These are phyloP conservation scores for Peronosclerospora sorghi DNA, from an alignment of 352 stramenopile genomes.

Conservation along the genomic window DNA sequence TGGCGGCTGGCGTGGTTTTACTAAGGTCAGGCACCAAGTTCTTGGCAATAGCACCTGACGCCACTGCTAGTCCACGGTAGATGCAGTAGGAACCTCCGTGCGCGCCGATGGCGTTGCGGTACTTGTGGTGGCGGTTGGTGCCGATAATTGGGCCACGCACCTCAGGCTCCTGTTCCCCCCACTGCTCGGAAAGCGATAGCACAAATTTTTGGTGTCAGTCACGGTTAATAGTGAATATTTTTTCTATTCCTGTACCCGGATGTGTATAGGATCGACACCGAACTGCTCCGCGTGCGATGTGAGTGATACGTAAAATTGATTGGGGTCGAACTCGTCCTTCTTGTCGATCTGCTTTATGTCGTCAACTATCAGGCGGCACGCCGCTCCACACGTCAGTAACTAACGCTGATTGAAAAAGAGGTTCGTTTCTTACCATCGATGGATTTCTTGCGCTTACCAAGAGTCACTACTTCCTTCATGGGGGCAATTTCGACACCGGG, in stretches of 20 bases:
- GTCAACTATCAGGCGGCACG: slow-evolving; percentile 31
- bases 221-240: neutral
- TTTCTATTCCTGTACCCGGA: slow-evolving; percentile 36
- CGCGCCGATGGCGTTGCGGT: slow-evolving; percentile 97
- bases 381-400: slow-evolving; percentile 3
- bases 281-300: slow-evolving; percentile 83
- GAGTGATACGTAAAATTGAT: slow-evolving; percentile 80
- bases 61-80: slow-evolving; percentile 94
- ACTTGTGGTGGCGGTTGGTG: slow-evolving; percentile 91
- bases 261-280: slow-evolving; percentile 76
- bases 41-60: slow-evolving; percentile 63
- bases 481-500: slow-evolving; percentile 11
- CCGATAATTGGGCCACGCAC: slow-evolving; percentile 91
- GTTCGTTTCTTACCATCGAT: slow-evolving; percentile 46
- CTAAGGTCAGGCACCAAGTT: slow-evolving; percentile 63
- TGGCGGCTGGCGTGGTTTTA: slow-evolving; percentile 92
- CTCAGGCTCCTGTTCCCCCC: slow-evolving; percentile 85
- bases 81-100: slow-evolving; percentile 98
- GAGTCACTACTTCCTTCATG: slow-evolving; percentile 76
- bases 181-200: slow-evolving; percentile 41
- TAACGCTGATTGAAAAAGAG: neutral
- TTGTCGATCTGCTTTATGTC: slow-evolving; percentile 71
- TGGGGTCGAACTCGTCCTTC: slow-evolving; percentile 81
- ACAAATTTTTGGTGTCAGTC: neutral
- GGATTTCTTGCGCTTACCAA: slow-evolving; percentile 85